Conservation (phyloP, 345 rosid species). For the Populus deltoides region DNA sequence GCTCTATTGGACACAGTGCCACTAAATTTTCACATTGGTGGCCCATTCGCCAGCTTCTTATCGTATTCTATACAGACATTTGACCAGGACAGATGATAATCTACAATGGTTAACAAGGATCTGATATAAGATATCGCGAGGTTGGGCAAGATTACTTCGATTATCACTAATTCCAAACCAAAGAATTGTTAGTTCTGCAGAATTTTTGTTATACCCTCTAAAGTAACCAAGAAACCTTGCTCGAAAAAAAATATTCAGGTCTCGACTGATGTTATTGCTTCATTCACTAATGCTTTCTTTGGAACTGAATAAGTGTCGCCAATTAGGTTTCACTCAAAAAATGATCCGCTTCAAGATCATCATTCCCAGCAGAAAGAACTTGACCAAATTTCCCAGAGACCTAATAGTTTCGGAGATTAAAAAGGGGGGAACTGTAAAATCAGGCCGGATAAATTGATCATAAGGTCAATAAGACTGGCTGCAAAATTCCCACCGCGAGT, state of each 20-base stretch:
- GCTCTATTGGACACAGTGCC: neutral
- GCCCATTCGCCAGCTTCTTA: neutral
- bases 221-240: neutral
- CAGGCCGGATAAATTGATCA: neutral
- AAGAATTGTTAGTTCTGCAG: neutral
- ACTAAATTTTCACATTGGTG: neutral
- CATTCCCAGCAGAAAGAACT: neutral
- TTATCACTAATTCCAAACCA: no score
- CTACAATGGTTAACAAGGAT: neutral
- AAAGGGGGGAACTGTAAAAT: neutral
- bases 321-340: neutral
- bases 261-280: neutral
- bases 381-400: neutral
- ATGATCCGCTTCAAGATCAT: neutral
- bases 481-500: conserved; percentile 13
- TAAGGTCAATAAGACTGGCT: neutral
- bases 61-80: neutral
- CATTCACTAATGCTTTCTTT: neutral
- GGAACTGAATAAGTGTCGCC: neutral
- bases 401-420: neutral
- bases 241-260: neutral
- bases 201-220: neutral
- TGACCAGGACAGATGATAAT: neutral
- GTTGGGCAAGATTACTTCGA: neutral
- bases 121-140: neutral